These are phyloP conservation scores for Harringtonia aguacate DNA, from an alignment of 2,329 filamentous ascomycete species.

Conservation along the genomic window DNA sequence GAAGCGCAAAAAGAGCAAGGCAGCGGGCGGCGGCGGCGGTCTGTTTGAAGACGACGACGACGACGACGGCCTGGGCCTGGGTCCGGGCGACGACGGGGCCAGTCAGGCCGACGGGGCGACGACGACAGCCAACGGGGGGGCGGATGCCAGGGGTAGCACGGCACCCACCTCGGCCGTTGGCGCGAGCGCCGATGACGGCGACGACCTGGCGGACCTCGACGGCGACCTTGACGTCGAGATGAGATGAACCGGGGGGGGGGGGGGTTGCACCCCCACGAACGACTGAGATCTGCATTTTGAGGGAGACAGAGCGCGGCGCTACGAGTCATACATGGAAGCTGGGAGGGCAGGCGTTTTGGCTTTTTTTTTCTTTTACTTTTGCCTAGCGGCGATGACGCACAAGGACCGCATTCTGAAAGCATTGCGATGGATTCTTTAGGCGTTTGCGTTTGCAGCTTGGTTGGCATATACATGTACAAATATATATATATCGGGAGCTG, in stretches of 20 bases:
- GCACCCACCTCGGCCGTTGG: neutral
- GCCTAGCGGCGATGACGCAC: too few relatives aligned
- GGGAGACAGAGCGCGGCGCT: neutral
- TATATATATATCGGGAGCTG: too few relatives aligned
- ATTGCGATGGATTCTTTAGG: too few relatives aligned
- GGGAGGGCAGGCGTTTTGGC: too few relatives aligned
- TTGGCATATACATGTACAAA: too few relatives aligned
- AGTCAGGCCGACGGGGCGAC: neutral
- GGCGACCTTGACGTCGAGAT: conserved; percentile 10
- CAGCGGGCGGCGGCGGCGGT: neutral
- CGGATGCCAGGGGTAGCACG: neutral
- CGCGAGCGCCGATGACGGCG: conserved; percentile 4
- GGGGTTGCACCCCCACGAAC: neutral
- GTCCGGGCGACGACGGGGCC: neutral
- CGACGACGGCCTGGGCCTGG: neutral
- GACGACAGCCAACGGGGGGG: neutral
- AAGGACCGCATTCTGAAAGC: too few relatives aligned
- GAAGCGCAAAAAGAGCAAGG: conserved; percentile 7
- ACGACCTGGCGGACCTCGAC: conserved; percentile 12
- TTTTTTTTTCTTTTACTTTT: neutral
- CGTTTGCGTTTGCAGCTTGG: too few relatives aligned
- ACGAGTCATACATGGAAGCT: neutral
- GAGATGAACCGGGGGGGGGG: neutral
- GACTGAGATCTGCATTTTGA: neutral
- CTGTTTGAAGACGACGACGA: neutral